Evolutionary conservation across 768 basidiomycete genomes (phyloP).

Genomic region (Amanita muscaria): DNA sequence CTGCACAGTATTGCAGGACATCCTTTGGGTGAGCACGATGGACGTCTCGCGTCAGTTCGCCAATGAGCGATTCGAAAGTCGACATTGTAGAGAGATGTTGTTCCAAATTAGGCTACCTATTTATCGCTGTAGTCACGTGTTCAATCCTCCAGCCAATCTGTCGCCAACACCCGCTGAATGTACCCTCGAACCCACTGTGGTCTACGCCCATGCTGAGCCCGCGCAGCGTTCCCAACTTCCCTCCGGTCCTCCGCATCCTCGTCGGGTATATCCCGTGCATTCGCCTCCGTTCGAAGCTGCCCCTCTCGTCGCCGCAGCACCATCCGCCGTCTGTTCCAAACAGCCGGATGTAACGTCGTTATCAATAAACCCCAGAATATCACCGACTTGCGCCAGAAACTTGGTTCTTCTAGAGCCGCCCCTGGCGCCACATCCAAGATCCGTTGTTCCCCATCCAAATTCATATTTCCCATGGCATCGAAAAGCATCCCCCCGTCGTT

Average conservation of each 20-base stretch:
- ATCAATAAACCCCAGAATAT: constrained; percentile 51
- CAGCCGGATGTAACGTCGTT: constrained; percentile 61
- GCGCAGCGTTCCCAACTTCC: constrained; percentile 33
- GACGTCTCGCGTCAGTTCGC: constrained; percentile 79
- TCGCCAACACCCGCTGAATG: constrained; percentile 51
- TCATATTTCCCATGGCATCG: constrained; percentile 47
- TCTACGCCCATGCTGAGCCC: constrained; percentile 40
- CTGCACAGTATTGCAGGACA: constrained; percentile 85
- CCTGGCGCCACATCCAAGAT: constrained; percentile 28
- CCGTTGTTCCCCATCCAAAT: constrained; percentile 48
- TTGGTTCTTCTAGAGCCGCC: constrained; percentile 32
- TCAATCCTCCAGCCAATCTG: constrained; percentile 64
- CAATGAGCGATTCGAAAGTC: constrained; percentile 75
- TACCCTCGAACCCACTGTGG: constrained; percentile 59
- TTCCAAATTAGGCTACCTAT: background rate
- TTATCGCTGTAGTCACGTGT: constrained; percentile 1
- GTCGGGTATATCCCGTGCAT: constrained; percentile 27
- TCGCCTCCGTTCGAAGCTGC: constrained; percentile 56
- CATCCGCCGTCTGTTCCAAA: constrained; percentile 60
- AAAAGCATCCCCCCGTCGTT: constrained; percentile 28
- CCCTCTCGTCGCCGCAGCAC: constrained; percentile 58
- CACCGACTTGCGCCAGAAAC: constrained; percentile 36
- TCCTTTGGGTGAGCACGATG: constrained; percentile 84
- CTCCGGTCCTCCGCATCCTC: constrained; percentile 20
- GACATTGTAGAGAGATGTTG: constrained; percentile 34